Evolutionary conservation across 805 yeast species (phyloP), one percentile per base, ranked within the genome.

Genomic region (Metschnikowia cubensis): DNA sequence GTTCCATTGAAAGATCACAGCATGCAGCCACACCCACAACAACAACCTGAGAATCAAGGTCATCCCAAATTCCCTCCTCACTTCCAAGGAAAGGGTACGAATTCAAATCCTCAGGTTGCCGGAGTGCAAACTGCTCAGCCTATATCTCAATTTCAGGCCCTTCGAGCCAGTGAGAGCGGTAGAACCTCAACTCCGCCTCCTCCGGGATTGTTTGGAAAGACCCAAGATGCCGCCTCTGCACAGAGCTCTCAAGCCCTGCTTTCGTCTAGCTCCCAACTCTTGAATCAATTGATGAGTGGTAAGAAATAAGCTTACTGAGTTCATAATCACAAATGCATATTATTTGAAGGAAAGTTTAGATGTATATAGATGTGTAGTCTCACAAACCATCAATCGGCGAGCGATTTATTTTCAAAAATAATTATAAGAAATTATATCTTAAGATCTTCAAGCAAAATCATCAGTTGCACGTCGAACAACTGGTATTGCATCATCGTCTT

Each of bases 201-300:
- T 36, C 92, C 90, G 5, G 90, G 90, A 4, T 73, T 84, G 58
- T 80, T 82, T 58, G 62, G 56, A 20, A 53, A 56, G 42, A 50
- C 42, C 11, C 56, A 55, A 13, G 54, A 55, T n/a, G 37, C 50
- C 38, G 32, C 42, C 20, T 47, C 53, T 20, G 41, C 20, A 20
- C 50, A 45, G 18, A 29, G 51, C 42, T 22, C 49, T 15, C 52
- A 49, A 31, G 60, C 54, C 6, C 59, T 55, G 45, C 67, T 66
- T 6, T 80, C 82, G 25, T 82, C 87, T 44, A 85, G 91, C 52
- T 83, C 89, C 37, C 96, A 89, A 63, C 76, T 90, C 61, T 76
- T 90, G 59, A 88, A 83, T 50, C 97, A 89, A 66, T 74, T 90
- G 63, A 84, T 90, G 83, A 84, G 85, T 59, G 95, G 95, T 29